Base-by-base conservation (phyloP, 1,284 basidiomycete species). In the Boletus smithii region DNA sequence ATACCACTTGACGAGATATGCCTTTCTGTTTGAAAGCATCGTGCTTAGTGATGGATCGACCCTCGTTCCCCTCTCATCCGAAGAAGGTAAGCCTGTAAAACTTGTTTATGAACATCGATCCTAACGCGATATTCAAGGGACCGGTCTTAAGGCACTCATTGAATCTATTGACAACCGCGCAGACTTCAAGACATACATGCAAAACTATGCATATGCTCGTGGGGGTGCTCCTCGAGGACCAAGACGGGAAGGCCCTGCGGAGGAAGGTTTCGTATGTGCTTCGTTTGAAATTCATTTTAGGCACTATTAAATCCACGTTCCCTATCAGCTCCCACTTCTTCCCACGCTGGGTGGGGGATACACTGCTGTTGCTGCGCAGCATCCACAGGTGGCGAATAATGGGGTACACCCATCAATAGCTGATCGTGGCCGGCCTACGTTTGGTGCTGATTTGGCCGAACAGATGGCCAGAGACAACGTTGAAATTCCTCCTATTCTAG, bases 101-200 rank as follows among this genome's bases (percentile, higher is more conserved):
- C 18, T 20, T 42, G 17, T 53, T 49, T 27, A 27, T 13, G n/a
- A 41, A 18, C 38, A 43, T 36, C 49, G 34, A 34, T 29, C 30
- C 42, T 62, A 16, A 61, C 23, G 4, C 16, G 17, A 17, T 13
- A 17, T 41, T 36, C 44, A 50, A 83, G 81, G 77, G 4, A 73
- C 80, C 8, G 95, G 95, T 3, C 73, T 99, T 38, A 97, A 95
- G 65, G 74, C 84, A 1, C 82, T 91, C 7, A 87, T 90, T 47
- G 94, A 98, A 65, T 77, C 80, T 8, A 97, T 99, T 58, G 95
- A 99, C 70, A 95, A 95, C 61, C 82, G 92, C 22, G 76, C 83
- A 33, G 97, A 99, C 69, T 99, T 99, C 73, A 95, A 90, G 70
- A 81, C 80, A 17, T 99, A 89, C 68, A 97, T 99, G 94, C 90